Base-by-base conservation (phyloP, 169 alveolate species). In the Plasmodium knowlesi region DNA sequence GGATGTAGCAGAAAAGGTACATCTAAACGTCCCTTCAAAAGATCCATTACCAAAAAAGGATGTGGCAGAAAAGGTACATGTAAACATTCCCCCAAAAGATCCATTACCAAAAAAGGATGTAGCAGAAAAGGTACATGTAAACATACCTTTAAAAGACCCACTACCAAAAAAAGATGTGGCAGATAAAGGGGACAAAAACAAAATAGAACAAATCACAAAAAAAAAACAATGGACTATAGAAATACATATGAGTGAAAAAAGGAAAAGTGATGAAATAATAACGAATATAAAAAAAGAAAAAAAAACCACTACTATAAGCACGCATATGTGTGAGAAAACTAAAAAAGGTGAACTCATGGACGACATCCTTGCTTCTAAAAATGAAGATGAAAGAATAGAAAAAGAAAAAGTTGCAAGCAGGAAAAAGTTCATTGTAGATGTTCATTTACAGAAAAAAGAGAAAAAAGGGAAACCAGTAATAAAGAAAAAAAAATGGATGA, bases 211-310 rank as follows among this genome's bases (percentile, higher is more conserved):
- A 34, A 16, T 39, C 34, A n/a, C 32, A 9, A 76, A 76, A 76
- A 43, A 25, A 25, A 76, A 76, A 76, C n/a, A 76, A 39, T 76
- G 30, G 67, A 39, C 53, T n/a, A 39, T 76, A 34, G 61, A 76
- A 32, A 39, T 37, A 76, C 84, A 76, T 76, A 76, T 76, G 50
- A 19, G 84, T 76, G 71, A 76, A 22, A 76, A 32, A 19, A 76
- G 39, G 28, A 8, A 16, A 37, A 28, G 3, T n/a, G 53, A 34
- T 76, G 53, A 30, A 3, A 32, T 39, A 25, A 32, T 0, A 76
- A 76, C 39, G 2, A 25, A 3, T 32, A 32, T 1, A 32, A 32
- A 25, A 37, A 25, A 25, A 25, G 9, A 76, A 76, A 76, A 76
- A 0, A 76, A 76, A 76, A 28, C 30, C 9, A 9, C 46, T n/a